Evolutionary conservation across 108 stramenopile species (phyloP), one percentile per base, ranked within the genome.

Genomic region (Nitzschia sp.): DNA sequence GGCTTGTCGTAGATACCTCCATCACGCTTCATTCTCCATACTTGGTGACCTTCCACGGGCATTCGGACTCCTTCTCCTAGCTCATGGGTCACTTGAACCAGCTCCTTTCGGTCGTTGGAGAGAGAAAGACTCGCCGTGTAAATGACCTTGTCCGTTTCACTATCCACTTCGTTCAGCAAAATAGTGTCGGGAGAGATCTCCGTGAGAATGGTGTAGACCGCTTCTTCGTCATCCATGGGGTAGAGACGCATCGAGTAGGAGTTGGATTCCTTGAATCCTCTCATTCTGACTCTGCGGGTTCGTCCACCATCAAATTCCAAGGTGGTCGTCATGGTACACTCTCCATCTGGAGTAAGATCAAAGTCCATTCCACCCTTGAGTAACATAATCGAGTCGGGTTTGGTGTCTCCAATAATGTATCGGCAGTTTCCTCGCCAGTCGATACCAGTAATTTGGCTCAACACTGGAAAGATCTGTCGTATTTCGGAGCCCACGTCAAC

Each of bases 161-260:
- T 63, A 28, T 70, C 69, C 3, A 75, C 33, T 36, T 75, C 74
- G 31, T 75, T 63, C 26, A 75, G 35, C 50, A 75, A 29, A 22
- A 75, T 70, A 26, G 74, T 75, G 38, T 75, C 74, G 1, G 74
- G 74, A 26, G 25, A 25, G 19, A 75, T 30, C 44, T 75, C 69
- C 6, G 69, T 63, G 8, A 75, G 2, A 5, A 63, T 50, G 67
- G 62, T 75, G 62, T 46, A 36, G 13, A 75, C 60, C 0, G 69
- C 58, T 22, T 29, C 26, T 33, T 29, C 26, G 22, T 32, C 28
- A 3, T 66, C 65, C 1, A 58, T 55, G 1, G 69, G 62, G 0
- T 75, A 34, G 17, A 75, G 33, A 1, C 60, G 34, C 62, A 71
- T 63, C 34, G 32, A 68, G 4, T 16, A 38, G 32, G 33, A 29